Evolutionary conservation across 2,329 filamentous ascomycete species (phyloP).

Genomic region (Geosmithia morbida): DNA sequence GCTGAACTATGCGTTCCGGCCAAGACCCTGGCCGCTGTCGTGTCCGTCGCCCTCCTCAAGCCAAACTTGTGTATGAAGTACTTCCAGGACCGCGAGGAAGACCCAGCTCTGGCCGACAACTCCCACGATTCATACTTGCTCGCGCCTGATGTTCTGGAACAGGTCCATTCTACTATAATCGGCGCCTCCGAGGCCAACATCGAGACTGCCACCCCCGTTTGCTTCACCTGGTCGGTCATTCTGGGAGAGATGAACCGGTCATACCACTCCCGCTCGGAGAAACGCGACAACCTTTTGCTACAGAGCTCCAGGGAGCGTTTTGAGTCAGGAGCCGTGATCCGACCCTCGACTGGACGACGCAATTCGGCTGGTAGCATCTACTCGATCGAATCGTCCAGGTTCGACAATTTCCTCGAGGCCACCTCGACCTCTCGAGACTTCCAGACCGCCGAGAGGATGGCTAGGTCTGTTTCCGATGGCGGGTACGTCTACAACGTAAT

Average conservation of each 20-base stretch:
- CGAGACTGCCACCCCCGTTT: slow-evolving; percentile 54
- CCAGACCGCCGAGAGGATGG: slow-evolving; percentile 34
- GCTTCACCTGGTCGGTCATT: slow-evolving; percentile 72
- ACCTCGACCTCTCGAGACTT: slow-evolving; percentile 35
- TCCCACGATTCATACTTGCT: slow-evolving; percentile 47
- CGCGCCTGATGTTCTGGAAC: slow-evolving; percentile 53
- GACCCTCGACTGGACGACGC: slow-evolving; percentile 21
- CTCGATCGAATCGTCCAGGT: slow-evolving; percentile 44
- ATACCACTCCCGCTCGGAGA: slow-evolving; percentile 47
- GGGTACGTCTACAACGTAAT: slow-evolving; percentile 40
- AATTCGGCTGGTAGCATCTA: slow-evolving; percentile 49
- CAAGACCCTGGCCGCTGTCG: slow-evolving; percentile 53
- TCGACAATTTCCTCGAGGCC: slow-evolving; percentile 41
- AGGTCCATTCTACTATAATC: slow-evolving; percentile 59
- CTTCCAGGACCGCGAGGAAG: slow-evolving; percentile 21
- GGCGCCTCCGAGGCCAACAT: slow-evolving; percentile 39
- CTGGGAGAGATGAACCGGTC: slow-evolving; percentile 53
- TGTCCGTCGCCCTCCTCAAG: slow-evolving; percentile 61
- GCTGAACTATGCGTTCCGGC: slow-evolving; percentile 44
- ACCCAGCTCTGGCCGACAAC: slow-evolving; percentile 17
- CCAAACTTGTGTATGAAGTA: slow-evolving; percentile 37
- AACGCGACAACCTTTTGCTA: slow-evolving; percentile 41
- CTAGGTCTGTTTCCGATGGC: slow-evolving; percentile 29
- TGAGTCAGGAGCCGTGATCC: slow-evolving; percentile 27
- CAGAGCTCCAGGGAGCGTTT: slow-evolving; percentile 44